Conservation (phyloP, 305 asterid genomes). For the Solanum aculeatissimum region DNA sequence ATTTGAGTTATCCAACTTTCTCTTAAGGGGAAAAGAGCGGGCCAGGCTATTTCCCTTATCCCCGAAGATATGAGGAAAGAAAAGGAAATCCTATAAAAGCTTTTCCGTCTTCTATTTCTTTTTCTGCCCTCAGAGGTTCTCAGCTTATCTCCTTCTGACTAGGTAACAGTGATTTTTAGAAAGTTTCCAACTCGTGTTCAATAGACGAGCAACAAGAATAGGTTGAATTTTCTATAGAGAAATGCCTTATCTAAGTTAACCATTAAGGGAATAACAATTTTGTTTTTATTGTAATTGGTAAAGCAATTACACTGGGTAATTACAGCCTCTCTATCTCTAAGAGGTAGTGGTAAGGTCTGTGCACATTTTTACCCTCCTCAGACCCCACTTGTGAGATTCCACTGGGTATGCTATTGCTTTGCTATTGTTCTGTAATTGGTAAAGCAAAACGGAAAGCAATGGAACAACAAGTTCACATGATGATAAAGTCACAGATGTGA, state of each 20-base stretch:
- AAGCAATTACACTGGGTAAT: too few species aligned
- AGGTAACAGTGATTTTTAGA: neutral
- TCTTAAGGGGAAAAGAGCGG: neutral
- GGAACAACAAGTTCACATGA: neutral
- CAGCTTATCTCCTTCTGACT: neutral
- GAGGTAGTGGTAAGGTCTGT: too few species aligned
- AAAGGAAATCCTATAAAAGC: neutral
- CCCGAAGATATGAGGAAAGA: neutral
- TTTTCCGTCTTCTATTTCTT: neutral
- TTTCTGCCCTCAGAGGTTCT: neutral
- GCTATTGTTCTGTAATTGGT: too few species aligned
- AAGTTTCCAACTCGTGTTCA: neutral
- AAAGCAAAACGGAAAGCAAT: neutral
- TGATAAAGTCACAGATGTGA: neutral
- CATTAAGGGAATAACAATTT: neutral
- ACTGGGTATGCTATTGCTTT: too few species aligned
- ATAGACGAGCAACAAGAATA: neutral
- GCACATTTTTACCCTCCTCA: too few species aligned
- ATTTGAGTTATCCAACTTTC: neutral
- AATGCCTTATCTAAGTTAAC: neutral
- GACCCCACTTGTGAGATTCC: too few species aligned
- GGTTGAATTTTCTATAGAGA: neutral
- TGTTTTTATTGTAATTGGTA: too few species aligned
- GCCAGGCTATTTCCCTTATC: neutral
- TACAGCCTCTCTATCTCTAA: too few species aligned